phyloP scores from a whole-genome alignment of 1,284 basidiomycete genomes.

The Cryptococcus sp. region DNA sequence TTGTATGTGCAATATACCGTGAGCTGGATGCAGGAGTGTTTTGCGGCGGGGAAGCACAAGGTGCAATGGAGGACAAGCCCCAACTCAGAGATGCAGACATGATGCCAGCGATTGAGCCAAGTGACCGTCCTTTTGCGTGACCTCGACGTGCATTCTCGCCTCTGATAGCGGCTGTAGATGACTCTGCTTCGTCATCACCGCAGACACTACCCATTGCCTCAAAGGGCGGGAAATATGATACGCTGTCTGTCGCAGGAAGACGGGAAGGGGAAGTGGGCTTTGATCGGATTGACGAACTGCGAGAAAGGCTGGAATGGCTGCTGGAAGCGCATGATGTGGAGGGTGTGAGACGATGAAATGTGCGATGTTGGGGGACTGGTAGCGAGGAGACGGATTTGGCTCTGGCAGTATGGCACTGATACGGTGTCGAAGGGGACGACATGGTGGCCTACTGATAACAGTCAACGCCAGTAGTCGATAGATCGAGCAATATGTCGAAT shows the following conservation, averaged over 20 bases:
- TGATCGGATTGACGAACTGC: conserved; percentile 3
- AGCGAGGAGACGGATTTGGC: conserved; percentile 25
- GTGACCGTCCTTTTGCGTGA: conserved; percentile 25
- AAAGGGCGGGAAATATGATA: conserved; percentile 41
- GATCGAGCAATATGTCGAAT: too few species aligned
- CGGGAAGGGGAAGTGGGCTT: conserved; percentile 22
- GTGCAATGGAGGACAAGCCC: conserved; percentile 4
- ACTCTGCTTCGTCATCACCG: background rate
- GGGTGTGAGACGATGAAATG: conserved; percentile 1
- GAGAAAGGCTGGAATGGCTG: conserved; percentile 1
- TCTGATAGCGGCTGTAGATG: background rate
- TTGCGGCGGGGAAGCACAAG: background rate
- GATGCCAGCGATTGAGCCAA: conserved; percentile 24
- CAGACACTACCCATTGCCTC: conserved; percentile 30
- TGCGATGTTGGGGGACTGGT: conserved; percentile 8
- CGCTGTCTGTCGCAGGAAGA: conserved; percentile 30
- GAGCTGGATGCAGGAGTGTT: background rate
- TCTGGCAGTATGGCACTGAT: conserved; percentile 20
- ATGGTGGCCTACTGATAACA: background rate
- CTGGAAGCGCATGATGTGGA: background rate
- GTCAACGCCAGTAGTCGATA: background rate
- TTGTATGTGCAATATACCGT: too few species aligned
- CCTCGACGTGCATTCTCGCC: conserved; percentile 3
- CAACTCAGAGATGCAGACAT: conserved; percentile 22
- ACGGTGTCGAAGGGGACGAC: background rate